These are phyloP conservation scores for Pisolithus albus DNA, from an alignment of 768 basidiomycete species.

Conservation along the genomic window DNA sequence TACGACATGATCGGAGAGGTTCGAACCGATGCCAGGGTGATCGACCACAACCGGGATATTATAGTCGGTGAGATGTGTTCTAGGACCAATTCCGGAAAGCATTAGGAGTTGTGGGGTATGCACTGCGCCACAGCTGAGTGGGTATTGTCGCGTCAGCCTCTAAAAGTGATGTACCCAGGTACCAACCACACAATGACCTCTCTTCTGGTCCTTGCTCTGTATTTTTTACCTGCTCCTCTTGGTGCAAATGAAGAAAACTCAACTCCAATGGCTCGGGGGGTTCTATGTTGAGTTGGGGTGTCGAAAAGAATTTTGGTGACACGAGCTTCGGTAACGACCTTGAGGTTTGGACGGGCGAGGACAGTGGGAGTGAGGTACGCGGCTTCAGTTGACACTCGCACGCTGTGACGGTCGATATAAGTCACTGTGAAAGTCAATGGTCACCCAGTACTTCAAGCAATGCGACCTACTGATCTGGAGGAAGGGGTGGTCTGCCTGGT, in stretches of 20 bases:
- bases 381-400: slow-evolving; percentile 55
- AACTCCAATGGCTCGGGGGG: slow-evolving; percentile 51
- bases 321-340: slow-evolving; percentile 47
- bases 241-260: slow-evolving; percentile 41
- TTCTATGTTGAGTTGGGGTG: slow-evolving; percentile 18
- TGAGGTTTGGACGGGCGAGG: slow-evolving; percentile 58
- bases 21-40: slow-evolving; percentile 66
- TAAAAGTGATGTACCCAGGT: neutral
- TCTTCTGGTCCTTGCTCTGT: slow-evolving; percentile 42
- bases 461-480: slow-evolving; percentile 37
- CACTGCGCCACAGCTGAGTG: slow-evolving; percentile 49
- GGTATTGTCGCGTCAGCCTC: neutral
- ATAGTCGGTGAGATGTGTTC: slow-evolving; percentile 43
- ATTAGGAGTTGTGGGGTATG: slow-evolving; percentile 64
- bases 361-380: slow-evolving; percentile 65
- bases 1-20: slow-evolving; percentile 64
- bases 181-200: slow-evolving; percentile 60
- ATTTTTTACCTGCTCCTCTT: slow-evolving; percentile 29
- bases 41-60: slow-evolving; percentile 53
- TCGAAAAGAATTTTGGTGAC: slow-evolving; percentile 58
- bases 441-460: neutral
- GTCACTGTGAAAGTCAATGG: slow-evolving; percentile 43
- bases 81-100: slow-evolving; percentile 74
- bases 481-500: neutral
- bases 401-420: slow-evolving; percentile 46